Evolutionary conservation across 768 basidiomycete species (phyloP).

Genomic region (Fomitopsis pulvina): DNA sequence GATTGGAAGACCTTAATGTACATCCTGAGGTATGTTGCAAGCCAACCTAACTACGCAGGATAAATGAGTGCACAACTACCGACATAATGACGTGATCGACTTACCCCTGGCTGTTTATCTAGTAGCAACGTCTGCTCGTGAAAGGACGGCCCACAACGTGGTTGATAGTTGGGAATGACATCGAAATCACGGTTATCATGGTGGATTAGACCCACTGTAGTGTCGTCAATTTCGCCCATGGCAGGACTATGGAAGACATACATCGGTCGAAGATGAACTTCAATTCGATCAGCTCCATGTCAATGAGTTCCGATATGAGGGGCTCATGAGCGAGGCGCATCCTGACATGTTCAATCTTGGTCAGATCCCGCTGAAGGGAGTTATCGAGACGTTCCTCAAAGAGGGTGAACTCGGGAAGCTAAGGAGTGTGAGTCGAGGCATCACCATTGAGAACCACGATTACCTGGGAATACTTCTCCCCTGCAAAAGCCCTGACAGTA

Average conservation of each 20-base stretch:
- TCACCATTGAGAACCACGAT: neutral
- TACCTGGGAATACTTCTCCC: conserved; percentile 83
- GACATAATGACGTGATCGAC: conserved; percentile 18
- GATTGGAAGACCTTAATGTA: conserved; percentile 76
- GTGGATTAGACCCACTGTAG: conserved; percentile 42
- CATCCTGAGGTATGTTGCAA: conserved; percentile 61
- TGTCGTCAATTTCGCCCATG: neutral
- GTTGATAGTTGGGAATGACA: conserved; percentile 77
- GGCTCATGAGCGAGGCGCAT: conserved; percentile 77
- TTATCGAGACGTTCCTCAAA: conserved; percentile 80
- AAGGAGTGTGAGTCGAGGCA: neutral
- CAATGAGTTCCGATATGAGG: conserved; percentile 63
- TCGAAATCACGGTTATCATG: conserved; percentile 84
- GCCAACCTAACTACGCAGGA: conserved; percentile 57
- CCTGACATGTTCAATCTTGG: conserved; percentile 79
- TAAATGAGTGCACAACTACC: neutral
- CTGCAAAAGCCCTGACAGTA: conserved; percentile 67
- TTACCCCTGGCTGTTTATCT: conserved; percentile 54
- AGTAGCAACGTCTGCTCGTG: conserved; percentile 67
- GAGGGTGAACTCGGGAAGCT: conserved; percentile 80
- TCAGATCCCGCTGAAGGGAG: conserved; percentile 77
- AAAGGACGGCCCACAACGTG: conserved; percentile 41
- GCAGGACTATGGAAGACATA: conserved; percentile 25
- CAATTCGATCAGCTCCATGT: conserved; percentile 78
- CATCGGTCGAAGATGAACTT: conserved; percentile 77